These are phyloP conservation scores for Hibiscus mutabilis DNA, from an alignment of 345 rosid genomes.

Conservation along the genomic window DNA sequence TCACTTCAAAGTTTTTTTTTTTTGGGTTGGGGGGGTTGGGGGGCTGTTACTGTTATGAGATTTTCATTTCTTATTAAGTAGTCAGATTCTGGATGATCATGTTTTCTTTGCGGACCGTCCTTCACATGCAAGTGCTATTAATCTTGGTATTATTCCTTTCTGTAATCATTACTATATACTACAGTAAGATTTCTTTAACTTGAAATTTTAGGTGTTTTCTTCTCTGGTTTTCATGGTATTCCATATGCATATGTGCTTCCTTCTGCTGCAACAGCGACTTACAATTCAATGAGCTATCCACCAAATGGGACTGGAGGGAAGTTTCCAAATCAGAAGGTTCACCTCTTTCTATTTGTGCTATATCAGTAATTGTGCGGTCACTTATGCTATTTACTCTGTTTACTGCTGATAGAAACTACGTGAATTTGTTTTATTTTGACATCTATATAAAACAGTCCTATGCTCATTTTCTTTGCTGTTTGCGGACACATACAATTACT, in stretches of 20 bases:
- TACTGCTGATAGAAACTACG: background rate
- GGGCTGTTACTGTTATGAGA: background rate
- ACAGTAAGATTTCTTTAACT: conserved; percentile 41
- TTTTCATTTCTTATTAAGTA: background rate
- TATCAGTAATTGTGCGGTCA: background rate
- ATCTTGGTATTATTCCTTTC: background rate
- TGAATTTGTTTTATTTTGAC: background rate
- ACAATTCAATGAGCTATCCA: conserved; percentile 64
- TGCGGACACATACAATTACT: background rate
- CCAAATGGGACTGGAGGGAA: conserved; percentile 67
- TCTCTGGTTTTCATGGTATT: conserved; percentile 72
- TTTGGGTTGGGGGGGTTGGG: too few species aligned
- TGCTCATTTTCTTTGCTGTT: background rate
- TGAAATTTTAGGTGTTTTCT: conserved; percentile 57
- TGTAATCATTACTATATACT: conserved; percentile 14
- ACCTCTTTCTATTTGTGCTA: conserved; percentile 18
- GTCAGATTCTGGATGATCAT: background rate
- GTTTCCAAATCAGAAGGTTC: conserved; percentile 82
- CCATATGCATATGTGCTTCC: conserved; percentile 60
- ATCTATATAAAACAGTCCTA: background rate
- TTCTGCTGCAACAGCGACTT: conserved; percentile 66
- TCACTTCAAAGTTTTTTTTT: background rate
- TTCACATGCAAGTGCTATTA: conserved; percentile 1
- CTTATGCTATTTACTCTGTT: conserved; percentile 11
- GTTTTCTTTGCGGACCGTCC: background rate